phyloP scores from a whole-genome alignment of 805 yeast species.

The Kazachstania viticola region DNA sequence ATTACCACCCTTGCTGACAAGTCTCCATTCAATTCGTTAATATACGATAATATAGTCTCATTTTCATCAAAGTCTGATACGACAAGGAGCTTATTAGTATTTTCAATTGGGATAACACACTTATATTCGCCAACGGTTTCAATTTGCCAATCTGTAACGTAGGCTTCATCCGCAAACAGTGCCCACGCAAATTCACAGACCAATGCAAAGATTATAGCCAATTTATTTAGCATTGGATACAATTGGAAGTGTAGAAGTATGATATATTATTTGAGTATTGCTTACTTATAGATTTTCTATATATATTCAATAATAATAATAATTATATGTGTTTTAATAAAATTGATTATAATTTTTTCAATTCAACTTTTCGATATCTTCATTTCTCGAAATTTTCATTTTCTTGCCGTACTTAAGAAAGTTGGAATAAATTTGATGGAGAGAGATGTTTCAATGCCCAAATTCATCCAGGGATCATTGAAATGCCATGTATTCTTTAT shows the following conservation, averaged over 20 bases:
- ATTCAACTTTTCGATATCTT: too few species aligned
- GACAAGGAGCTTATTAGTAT: constrained; percentile 14
- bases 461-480: constrained; percentile 27
- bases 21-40: constrained; percentile 27
- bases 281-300: too few species aligned
- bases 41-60: constrained; percentile 23
- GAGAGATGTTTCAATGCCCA: constrained; percentile 26
- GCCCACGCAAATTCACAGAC: too few species aligned
- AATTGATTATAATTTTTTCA: too few species aligned
- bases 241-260: too few species aligned
- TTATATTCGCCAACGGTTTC: constrained; percentile 33
- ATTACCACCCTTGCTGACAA: constrained; percentile 22
- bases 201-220: too few species aligned
- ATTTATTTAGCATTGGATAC: too few species aligned
- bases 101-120: constrained; percentile 11
- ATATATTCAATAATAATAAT: too few species aligned
- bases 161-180: constrained; percentile 41
- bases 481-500: constrained; percentile 22
- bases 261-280: too few species aligned
- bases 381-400: too few species aligned
- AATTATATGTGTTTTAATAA: too few species aligned
- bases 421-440: constrained; percentile 28
- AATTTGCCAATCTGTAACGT: constrained; percentile 43
- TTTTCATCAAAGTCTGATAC: constrained; percentile 16
- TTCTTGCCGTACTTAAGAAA: too few species aligned